These are phyloP conservation scores for Pinus albicaulis DNA, from an alignment of 75 land plant species.

Conservation along the genomic window DNA sequence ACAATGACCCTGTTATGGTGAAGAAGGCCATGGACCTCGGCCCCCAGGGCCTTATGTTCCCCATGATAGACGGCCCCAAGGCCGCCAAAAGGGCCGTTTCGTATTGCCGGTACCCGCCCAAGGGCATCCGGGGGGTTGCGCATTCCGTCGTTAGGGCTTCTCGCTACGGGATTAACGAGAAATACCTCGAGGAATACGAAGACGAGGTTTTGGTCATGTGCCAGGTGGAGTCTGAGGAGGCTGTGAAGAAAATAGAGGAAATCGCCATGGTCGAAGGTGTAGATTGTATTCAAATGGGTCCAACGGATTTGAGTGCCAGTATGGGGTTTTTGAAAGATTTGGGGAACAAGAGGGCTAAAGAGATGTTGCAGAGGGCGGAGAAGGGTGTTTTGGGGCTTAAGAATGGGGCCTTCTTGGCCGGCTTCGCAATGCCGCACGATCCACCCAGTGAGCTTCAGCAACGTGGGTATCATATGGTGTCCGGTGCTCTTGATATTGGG, in stretches of 20 bases:
- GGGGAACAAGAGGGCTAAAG: slow-evolving; percentile 60
- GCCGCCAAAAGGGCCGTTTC: slow-evolving; percentile 54
- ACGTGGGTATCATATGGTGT: slow-evolving; percentile 80
- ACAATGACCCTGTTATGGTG: slow-evolving; percentile 50
- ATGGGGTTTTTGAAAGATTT: slow-evolving; percentile 75
- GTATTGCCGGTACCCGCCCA: slow-evolving; percentile 67
- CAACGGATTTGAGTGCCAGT: slow-evolving; percentile 68
- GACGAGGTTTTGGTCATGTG: slow-evolving; percentile 66
- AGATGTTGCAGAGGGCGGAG: slow-evolving; percentile 42
- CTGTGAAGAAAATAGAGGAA: slow-evolving; percentile 40
- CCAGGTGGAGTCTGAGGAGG: slow-evolving; percentile 59
- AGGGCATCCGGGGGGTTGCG: slow-evolving; percentile 70
- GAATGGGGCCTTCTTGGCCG: slow-evolving; percentile 37
- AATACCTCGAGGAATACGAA: slow-evolving; percentile 49
- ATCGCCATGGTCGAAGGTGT: slow-evolving; percentile 82
- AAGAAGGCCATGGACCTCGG: slow-evolving; percentile 84
- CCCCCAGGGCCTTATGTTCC: slow-evolving; percentile 81
- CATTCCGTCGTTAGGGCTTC: slow-evolving; percentile 67
- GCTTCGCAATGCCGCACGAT: slow-evolving; percentile 75
- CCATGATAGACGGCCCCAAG: slow-evolving; percentile 50
- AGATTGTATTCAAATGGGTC: slow-evolving; percentile 83
- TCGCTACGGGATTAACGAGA: slow-evolving; percentile 56
- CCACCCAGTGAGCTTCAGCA: slow-evolving; percentile 35
- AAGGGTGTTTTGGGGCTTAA: slow-evolving; percentile 27
- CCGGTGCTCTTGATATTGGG: slow-evolving; percentile 64